These are phyloP conservation scores for Vaucheria bursata DNA, from an alignment of 352 stramenopile genomes.

Conservation along the genomic window DNA sequence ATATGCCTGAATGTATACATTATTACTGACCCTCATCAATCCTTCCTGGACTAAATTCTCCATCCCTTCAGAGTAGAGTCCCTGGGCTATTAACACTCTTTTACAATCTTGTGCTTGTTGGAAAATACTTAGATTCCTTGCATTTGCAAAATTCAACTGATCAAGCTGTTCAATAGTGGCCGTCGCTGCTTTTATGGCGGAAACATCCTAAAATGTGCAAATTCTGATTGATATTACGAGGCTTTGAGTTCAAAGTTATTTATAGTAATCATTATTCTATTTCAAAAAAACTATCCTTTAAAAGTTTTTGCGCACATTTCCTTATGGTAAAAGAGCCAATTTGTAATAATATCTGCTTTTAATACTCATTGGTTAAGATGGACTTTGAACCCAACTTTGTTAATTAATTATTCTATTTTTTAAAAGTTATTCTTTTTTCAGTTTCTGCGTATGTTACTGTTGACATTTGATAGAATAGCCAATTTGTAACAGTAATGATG, in stretches of 20 bases:
- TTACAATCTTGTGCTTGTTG: conserved; percentile 11
- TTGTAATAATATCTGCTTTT: not conserved
- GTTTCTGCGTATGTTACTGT: too few relatives aligned
- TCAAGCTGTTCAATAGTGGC: conserved; percentile 24
- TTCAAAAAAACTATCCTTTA: not conserved
- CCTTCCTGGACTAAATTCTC: conserved; percentile 12
- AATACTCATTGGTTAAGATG: not conserved
- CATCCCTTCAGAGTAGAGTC: conserved; percentile 31
- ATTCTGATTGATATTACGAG: not conserved
- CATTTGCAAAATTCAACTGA: conserved; percentile 22
- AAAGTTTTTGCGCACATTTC: not conserved
- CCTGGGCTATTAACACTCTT: conserved; percentile 16
- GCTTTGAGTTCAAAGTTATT: not conserved
- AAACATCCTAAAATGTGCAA: conserved; percentile 11
- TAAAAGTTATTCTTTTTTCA: too few relatives aligned
- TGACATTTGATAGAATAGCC: too few relatives aligned
- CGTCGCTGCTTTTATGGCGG: conserved; percentile 22
- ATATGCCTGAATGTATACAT: not conserved
- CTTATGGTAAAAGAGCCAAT: not conserved
- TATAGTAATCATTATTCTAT: not conserved
- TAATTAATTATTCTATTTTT: too few relatives aligned
- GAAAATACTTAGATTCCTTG: conserved; percentile 19
- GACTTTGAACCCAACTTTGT: not conserved
- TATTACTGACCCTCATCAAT: conserved; percentile 20
- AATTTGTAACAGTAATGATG: too few relatives aligned